Conservation (phyloP, 768 basidiomycete species). For the Leccinum sublutescens region DNA sequence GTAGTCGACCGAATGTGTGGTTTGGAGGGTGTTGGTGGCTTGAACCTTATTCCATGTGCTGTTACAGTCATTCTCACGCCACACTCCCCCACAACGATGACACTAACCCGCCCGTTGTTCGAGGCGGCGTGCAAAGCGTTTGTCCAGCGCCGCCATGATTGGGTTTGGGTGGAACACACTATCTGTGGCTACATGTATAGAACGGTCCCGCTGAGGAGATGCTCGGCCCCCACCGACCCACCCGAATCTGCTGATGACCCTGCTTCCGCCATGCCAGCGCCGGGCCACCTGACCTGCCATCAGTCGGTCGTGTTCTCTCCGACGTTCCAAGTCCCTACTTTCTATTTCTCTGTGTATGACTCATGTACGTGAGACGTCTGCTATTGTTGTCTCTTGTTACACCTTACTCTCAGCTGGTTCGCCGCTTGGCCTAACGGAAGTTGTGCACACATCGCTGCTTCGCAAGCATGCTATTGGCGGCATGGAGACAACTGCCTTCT, state of each 20-base stretch:
- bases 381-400: slow-evolving; percentile 12
- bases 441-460: slow-evolving; percentile 61
- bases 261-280: slow-evolving; percentile 32
- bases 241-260: slow-evolving; percentile 35
- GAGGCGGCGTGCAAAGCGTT: slow-evolving; percentile 56
- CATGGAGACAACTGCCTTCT: slow-evolving; percentile 50
- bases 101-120: slow-evolving; percentile 55
- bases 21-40: slow-evolving; percentile 44
- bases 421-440: slow-evolving; percentile 54
- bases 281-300: slow-evolving; percentile 43
- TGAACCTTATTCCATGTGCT: slow-evolving; percentile 54
- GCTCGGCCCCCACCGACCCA: slow-evolving; percentile 5
- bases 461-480: slow-evolving; percentile 44
- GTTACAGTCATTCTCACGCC: slow-evolving; percentile 43
- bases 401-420: slow-evolving; percentile 52
- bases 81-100: slow-evolving; percentile 25
- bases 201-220: slow-evolving; percentile 24
- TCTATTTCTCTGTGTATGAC: slow-evolving; percentile 75
- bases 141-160: slow-evolving; percentile 42
- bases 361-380: slow-evolving; percentile 51
- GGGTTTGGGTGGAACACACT: slow-evolving; percentile 62
- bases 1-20: slow-evolving; percentile 14
- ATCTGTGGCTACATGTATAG: slow-evolving; percentile 55
- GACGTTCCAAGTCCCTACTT: slow-evolving; percentile 77
- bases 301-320: slow-evolving; percentile 77